These are phyloP conservation scores for Citrus australasica DNA, from an alignment of 345 rosid genomes.

Conservation along the genomic window DNA sequence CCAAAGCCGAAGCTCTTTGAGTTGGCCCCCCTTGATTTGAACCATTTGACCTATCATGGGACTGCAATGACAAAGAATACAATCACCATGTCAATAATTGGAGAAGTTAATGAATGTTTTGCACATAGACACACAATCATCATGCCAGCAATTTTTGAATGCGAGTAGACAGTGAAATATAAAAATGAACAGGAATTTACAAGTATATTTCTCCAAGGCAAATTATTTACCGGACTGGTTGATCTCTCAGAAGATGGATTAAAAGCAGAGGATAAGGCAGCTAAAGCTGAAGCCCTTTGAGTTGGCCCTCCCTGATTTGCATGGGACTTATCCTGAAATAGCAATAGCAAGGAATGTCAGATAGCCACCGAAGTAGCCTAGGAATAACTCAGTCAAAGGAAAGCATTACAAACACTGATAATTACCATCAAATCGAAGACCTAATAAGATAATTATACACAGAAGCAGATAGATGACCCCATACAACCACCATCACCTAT, in stretches of 20 bases:
- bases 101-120: neutral
- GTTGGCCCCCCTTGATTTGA: constrained; percentile 59
- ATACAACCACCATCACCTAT: neutral
- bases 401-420: neutral
- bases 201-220: constrained; percentile 1
- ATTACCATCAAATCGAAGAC: neutral
- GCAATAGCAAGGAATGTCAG: constrained; percentile 7
- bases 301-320: constrained; percentile 87
- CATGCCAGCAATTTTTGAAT: neutral
- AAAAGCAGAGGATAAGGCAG: constrained; percentile 90
- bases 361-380: neutral
- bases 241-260: constrained; percentile 59
- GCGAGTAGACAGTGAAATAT: neutral
- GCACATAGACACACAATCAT: neutral
- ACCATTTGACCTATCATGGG: constrained; percentile 59
- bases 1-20: constrained; percentile 85
- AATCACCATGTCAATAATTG: neutral
- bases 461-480: neutral
- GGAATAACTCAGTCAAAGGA: neutral
- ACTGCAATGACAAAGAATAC: constrained; percentile 28
- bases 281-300: constrained; percentile 96
- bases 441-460: neutral
- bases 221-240: constrained; percentile 43
- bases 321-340: constrained; percentile 60
- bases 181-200: neutral